These are phyloP conservation scores for Pseudohalonectria lignicola DNA, from an alignment of 2,329 filamentous ascomycete species.

Conservation along the genomic window DNA sequence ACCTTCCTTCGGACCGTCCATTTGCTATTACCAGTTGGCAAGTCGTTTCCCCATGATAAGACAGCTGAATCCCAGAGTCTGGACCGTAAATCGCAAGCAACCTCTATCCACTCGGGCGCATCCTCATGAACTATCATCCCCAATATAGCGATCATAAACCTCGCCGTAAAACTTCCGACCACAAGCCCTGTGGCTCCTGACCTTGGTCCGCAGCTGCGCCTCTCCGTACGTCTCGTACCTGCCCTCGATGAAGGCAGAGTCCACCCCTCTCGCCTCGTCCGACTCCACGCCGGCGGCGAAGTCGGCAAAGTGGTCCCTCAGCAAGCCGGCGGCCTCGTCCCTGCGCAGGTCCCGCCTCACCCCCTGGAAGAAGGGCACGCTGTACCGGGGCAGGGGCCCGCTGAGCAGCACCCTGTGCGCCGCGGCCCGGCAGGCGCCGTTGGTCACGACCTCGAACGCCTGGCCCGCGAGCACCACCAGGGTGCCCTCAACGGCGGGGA, in stretches of 20 bases:
- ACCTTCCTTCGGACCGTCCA: too few relatives aligned
- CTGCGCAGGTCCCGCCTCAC: constrained; percentile 33
- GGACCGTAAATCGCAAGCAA: too few relatives aligned
- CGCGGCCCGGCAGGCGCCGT: constrained; percentile 41
- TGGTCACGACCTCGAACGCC: constrained; percentile 45
- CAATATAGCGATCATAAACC: too few relatives aligned
- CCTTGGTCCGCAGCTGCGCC: constrained; percentile 40
- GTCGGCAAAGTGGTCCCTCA: constrained; percentile 24
- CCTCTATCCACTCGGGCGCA: too few relatives aligned
- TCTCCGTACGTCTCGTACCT: constrained; percentile 44
- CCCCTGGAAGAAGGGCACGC: constrained; percentile 37
- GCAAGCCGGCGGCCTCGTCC: constrained; percentile 23
- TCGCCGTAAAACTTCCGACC: constrained; percentile 33
- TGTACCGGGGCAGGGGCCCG: constrained; percentile 20
- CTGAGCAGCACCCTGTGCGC: constrained; percentile 30
- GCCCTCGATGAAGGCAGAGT: constrained; percentile 36
- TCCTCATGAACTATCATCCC: too few relatives aligned
- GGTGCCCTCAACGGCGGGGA: constrained; percentile 31
- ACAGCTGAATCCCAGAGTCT: too few relatives aligned
- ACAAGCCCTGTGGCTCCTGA: constrained; percentile 37
- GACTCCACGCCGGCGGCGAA: constrained; percentile 17
- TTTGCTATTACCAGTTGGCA: too few relatives aligned
- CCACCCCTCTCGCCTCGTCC: constrained; percentile 24
- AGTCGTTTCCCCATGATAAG: too few relatives aligned
- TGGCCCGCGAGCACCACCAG: constrained; percentile 50